These are phyloP conservation scores for Diaporthe vexans DNA, from an alignment of 2,329 filamentous ascomycete species.

Conservation along the genomic window DNA sequence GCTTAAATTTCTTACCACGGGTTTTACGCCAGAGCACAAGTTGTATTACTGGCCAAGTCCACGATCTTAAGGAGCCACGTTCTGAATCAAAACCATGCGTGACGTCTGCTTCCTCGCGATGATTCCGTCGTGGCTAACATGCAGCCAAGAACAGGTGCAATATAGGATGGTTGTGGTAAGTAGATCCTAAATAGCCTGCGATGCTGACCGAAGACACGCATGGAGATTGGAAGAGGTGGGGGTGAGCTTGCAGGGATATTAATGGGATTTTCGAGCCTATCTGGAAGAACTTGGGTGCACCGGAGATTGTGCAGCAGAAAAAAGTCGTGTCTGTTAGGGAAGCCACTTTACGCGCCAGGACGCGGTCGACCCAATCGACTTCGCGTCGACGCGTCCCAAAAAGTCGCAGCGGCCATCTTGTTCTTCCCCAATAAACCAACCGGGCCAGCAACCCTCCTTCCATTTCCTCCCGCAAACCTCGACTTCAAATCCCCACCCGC, in stretches of 20 bases:
- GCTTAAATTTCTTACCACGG: background rate
- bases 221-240: background rate
- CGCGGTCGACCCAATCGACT: slow-evolving; percentile 20
- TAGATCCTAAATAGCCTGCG: background rate
- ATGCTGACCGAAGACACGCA: background rate
- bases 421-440: slow-evolving; percentile 24
- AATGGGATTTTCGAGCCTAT: background rate
- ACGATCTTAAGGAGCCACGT: background rate
- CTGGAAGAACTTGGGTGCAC: background rate
- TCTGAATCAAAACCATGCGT: background rate
- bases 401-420: slow-evolving; percentile 16
- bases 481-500: background rate
- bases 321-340: slow-evolving; percentile 11
- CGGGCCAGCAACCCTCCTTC: background rate
- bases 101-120: background rate
- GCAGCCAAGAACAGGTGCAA: background rate
- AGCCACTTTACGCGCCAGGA: slow-evolving; percentile 35
- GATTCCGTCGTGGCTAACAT: background rate
- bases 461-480: background rate
- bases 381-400: slow-evolving; percentile 37
- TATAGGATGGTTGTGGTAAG: background rate
- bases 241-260: slow-evolving; percentile 18
- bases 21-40: background rate
- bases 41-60: too few relatives aligned
- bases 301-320: background rate